phyloP scores from a whole-genome alignment of 768 basidiomycete species.

The Steccherinum ochraceum region DNA sequence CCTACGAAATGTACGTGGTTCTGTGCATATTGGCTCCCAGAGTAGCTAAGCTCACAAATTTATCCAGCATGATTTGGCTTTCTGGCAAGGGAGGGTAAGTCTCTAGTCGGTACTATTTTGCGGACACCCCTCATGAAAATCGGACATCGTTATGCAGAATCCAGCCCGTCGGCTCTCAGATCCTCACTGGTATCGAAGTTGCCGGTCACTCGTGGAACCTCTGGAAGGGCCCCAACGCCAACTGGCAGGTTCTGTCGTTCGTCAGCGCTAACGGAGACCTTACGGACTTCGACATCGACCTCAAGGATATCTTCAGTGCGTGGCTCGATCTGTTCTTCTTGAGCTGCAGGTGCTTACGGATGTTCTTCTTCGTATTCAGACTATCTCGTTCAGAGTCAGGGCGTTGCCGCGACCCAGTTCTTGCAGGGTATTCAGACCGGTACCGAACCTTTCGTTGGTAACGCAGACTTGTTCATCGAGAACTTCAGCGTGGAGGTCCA shows the following conservation, averaged over 20 bases:
- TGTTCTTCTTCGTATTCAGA: conserved; percentile 22
- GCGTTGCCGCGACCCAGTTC: conserved; percentile 44
- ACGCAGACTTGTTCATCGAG: conserved; percentile 37
- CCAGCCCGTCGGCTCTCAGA: conserved; percentile 47
- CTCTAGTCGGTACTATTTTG: background rate
- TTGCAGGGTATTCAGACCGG: conserved; percentile 51
- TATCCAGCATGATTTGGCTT: conserved; percentile 51
- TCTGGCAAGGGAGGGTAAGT: conserved; percentile 48
- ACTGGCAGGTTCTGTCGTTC: conserved; percentile 54
- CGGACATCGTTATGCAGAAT: conserved; percentile 28
- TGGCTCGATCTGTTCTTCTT: background rate
- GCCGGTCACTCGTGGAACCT: conserved; percentile 50
- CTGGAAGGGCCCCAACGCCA: conserved; percentile 46
- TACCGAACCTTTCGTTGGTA: conserved; percentile 48
- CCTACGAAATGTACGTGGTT: conserved; percentile 43
- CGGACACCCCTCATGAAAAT: background rate
- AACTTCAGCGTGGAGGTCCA: conserved; percentile 35
- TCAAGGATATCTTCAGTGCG: conserved; percentile 52
- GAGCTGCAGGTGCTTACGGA: background rate
- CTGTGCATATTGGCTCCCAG: too few relatives aligned
- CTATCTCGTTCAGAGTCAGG: conserved; percentile 39
- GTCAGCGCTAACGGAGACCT: conserved; percentile 42
- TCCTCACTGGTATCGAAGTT: conserved; percentile 32
- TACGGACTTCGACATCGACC: conserved; percentile 43
- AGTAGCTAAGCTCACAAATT: too few relatives aligned